Conservation (phyloP, 2,329 filamentous ascomycete genomes). For the Coniella vitis region DNA sequence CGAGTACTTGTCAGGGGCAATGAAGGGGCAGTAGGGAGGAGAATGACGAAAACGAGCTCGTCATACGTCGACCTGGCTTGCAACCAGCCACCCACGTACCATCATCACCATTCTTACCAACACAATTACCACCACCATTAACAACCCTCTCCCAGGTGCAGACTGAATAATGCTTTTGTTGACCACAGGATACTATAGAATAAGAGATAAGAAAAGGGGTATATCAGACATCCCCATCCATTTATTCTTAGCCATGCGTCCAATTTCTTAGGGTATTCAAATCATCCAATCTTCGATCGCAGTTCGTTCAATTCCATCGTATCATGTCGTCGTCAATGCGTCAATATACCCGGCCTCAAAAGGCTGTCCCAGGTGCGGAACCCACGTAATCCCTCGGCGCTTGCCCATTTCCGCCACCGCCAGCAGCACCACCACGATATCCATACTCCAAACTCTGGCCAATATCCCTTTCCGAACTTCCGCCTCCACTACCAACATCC, state of each 20-base stretch:
- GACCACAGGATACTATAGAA: no score
- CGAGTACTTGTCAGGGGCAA: no score
- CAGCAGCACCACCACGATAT: not conserved
- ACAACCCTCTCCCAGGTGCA: no score
- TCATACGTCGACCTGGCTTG: no score
- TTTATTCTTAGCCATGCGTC: not conserved
- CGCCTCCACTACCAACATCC: not conserved
- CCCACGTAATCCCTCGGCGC: not conserved
- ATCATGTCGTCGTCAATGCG: not conserved
- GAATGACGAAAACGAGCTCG: no score
- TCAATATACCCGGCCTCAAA: not conserved
- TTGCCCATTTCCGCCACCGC: not conserved
- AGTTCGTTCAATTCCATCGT: not conserved
- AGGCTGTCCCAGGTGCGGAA: constrained; percentile 12
- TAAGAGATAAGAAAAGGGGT: not conserved
- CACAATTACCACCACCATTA: no score
- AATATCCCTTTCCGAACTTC: not conserved
- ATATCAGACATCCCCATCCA: not conserved
- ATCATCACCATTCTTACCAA: no score
- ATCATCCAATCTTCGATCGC: not conserved
- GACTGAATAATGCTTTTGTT: no score
- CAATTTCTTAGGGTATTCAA: no score
- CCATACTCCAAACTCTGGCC: not conserved
- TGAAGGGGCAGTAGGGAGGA: no score
- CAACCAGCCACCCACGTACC: no score